phyloP scores from a whole-genome alignment of 805 yeast species.

The Huiozyma sinensis region DNA sequence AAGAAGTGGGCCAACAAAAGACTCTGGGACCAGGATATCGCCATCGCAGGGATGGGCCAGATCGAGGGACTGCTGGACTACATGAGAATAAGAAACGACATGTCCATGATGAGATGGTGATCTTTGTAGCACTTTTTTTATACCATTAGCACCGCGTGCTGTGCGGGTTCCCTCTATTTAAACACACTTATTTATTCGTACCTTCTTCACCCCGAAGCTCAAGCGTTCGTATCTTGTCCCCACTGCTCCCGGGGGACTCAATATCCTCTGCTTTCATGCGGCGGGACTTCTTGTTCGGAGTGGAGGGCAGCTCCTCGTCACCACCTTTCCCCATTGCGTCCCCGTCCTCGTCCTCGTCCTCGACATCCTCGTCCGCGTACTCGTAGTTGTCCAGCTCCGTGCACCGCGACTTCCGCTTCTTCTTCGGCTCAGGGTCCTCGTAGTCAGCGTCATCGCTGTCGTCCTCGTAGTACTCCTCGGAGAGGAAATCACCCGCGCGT shows the following conservation, averaged over 20 bases:
- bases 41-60: slow-evolving; percentile 75
- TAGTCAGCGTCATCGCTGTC: slow-evolving; percentile 9
- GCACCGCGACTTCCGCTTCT: slow-evolving; percentile 17
- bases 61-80: slow-evolving; percentile 78
- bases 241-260: too few species aligned
- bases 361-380: slow-evolving; percentile 8
- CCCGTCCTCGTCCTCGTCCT: slow-evolving; percentile 3
- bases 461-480: slow-evolving; percentile 12
- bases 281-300: not conserved
- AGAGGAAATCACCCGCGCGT: slow-evolving; percentile 5
- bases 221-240: too few species aligned
- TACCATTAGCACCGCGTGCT: not conserved
- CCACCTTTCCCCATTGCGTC: slow-evolving; percentile 6
- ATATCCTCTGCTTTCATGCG: not conserved
- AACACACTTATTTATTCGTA: not conserved
- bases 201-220: not conserved
- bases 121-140: slow-evolving; percentile 1
- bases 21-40: slow-evolving; percentile 80
- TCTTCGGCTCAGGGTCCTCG: slow-evolving; percentile 9
- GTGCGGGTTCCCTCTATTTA: not conserved
- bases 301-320: not conserved
- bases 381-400: slow-evolving; percentile 23
- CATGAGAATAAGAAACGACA: slow-evolving; percentile 77
- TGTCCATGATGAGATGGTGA: slow-evolving; percentile 82
- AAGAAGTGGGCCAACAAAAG: slow-evolving; percentile 64